Evolutionary conservation across 257 asterid genomes (phyloP).

Genomic region (Schizonepeta tenuifolia): DNA sequence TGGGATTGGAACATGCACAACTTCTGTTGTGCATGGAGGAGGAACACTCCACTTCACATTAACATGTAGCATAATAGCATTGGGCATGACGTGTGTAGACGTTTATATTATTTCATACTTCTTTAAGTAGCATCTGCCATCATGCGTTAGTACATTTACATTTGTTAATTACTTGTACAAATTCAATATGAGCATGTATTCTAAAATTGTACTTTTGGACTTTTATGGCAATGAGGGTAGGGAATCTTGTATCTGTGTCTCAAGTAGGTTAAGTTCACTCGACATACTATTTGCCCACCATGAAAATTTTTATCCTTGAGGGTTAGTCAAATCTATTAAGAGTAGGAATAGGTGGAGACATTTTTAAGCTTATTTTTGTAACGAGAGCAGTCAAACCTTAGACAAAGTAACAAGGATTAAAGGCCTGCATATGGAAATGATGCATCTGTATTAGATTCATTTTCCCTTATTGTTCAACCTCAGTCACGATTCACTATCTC

Average conservation of each 20-base stretch:
- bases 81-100: not conserved
- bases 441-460: not conserved
- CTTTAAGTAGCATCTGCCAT: not conserved
- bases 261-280: not conserved
- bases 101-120: not conserved
- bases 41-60: not conserved
- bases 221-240: constrained; percentile 4
- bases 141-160: not conserved
- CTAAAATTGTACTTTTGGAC: not conserved
- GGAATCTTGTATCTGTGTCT: not conserved
- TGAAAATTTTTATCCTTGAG: not conserved
- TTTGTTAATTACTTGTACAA: not conserved
- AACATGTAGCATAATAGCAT: not conserved
- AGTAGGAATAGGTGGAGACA: not conserved
- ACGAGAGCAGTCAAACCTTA: not conserved
- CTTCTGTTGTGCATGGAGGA: not conserved
- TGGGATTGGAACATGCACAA: not conserved
- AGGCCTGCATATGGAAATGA: not conserved
- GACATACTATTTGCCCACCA: not conserved
- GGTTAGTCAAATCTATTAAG: not conserved
- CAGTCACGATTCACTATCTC: not conserved
- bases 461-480: not conserved
- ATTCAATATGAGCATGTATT: not conserved
- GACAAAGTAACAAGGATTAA: not conserved
- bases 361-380: not conserved